Evolutionary conservation across 768 basidiomycete genomes (phyloP), one percentile per base, ranked within the genome.

Genomic region (Kwoniella pini): DNA sequence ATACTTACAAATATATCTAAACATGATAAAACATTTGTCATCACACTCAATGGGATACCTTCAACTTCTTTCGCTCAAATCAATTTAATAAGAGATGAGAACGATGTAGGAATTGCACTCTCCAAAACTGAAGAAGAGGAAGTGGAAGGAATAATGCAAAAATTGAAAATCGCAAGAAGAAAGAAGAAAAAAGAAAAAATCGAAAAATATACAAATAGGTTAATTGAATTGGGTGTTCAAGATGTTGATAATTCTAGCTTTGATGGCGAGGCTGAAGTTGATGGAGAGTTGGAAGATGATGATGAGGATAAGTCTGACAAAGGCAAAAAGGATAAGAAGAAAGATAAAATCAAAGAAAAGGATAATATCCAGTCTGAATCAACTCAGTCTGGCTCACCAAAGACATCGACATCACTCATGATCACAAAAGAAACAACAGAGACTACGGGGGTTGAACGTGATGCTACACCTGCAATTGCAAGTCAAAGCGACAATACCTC

Each of bases 181-280:
- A 78, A 78, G 53, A 67, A 68, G 22, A 76, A 78, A 53, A 31
- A 52, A 22, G 77, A 78, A 40, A 78, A 78, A 60, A 60, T 75
- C 42, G 55, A 57, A 24, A 78, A 76, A 48, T 76, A 75, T 59
- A 65, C 69, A 27, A 39, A 64, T 28, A 59, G 77, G 31, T 61
- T 78, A 40, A 56, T 33, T 4, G 71, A 74, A 40, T 51, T 78
- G 2, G 75, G 77, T 0, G 64, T 78, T 1, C 26, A 50, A 6
- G 57, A 43, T 27, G 6, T 50, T 3, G 33, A 52, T 28, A 52
- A 30, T 19, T 65, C 62, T 15, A 57, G 42, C 12, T 10, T 22
- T 24, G 54, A 46, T 26, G 44, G n/a, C n/a, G 19, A 50, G 19
- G 57, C 12, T 38, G 30, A 44, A 27, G 26, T 12, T 15, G 38